phyloP scores from a whole-genome alignment of 2,329 filamentous ascomycete species.

The Sarocladiaceae sp. region DNA sequence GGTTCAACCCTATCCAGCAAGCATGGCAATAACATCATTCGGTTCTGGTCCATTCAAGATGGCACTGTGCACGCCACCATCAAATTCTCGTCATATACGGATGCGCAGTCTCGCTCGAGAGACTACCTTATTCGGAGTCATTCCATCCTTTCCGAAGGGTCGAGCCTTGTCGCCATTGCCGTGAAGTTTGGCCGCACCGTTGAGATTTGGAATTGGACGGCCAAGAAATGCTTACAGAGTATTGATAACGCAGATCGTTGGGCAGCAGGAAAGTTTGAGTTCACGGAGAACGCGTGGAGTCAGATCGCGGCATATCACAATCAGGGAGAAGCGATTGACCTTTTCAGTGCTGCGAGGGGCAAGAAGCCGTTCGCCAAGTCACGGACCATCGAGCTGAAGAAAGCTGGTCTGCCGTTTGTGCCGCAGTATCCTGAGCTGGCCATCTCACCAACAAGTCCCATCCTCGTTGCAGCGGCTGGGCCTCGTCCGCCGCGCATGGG shows the following conservation, averaged over 20 bases:
- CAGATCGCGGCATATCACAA: constrained; percentile 29
- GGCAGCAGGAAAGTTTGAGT: constrained; percentile 30
- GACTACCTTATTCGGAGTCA: constrained; percentile 40
- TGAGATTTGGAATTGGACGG: constrained; percentile 36
- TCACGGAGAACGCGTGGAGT: constrained; percentile 27
- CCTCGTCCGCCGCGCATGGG: constrained; percentile 33
- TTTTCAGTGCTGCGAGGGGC: constrained; percentile 24
- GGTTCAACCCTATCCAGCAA: constrained; percentile 30
- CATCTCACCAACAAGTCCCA: constrained; percentile 32
- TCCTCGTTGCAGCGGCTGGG: constrained; percentile 33
- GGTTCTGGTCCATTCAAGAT: constrained; percentile 82
- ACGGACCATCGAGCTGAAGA: constrained; percentile 29
- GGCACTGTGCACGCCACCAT: constrained; percentile 62
- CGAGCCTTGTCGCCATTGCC: constrained; percentile 33
- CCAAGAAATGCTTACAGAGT: constrained; percentile 33
- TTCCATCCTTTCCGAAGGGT: constrained; percentile 34
- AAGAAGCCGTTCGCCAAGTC: constrained; percentile 34
- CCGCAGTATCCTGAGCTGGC: constrained; percentile 36
- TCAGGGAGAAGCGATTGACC: constrained; percentile 19
- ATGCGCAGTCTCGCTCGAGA: constrained; percentile 31
- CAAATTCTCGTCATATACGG: constrained; percentile 35
- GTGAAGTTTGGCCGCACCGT: constrained; percentile 33
- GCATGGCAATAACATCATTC: constrained; percentile 67
- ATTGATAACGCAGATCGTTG: constrained; percentile 33
- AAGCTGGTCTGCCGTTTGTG: constrained; percentile 30